Base-by-base conservation (phyloP, 371 early-diverging fungal genomes). In the Nematocida homosporus region DNA sequence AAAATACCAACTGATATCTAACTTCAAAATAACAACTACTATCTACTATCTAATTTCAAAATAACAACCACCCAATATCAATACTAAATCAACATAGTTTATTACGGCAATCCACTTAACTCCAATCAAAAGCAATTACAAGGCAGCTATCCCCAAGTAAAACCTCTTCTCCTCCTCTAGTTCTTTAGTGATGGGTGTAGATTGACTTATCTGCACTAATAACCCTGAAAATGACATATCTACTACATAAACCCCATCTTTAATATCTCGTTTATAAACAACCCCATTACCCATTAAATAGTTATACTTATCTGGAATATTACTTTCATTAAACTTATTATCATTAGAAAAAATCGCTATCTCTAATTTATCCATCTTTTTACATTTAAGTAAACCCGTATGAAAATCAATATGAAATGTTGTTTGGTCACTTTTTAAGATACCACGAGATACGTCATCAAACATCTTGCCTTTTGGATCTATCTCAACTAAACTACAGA, bases 261-360 rank as follows among this genome's bases (percentile, higher is more conserved):
- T 30, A 25, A 2, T 41, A 34, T 59, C 35, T 59, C 20, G 60
- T 32, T 60, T 29, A 44, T 72, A 50, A 5, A 72, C 30, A 30
- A 61, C 37, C n/a, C 75, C 75, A 40, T 61, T 61, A 20, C 75
- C 75, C 57, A 59, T 60, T n/a, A 72, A 38, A 38, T 61, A 72
- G 13, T 30, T 30, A 23, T 72, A 72, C 38, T 72, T 59, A 42
- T 57, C 57, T 34, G 75, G 75, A 23, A 72, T 61, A 47, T 61
- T 50, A 20, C 52, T 59, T 29, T 72, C 75, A 20, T 38, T 47
- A 54, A 72, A 72, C 13, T 48, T 37, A 29, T 61, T 51, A 37
- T 61, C 63, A 27, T 72, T 55, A 0, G 75, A 63, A 29, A 72
- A 72, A 29, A 72, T 16, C 23, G 61, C 35, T 37, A 72, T 61